Evolutionary conservation across 768 basidiomycete genomes (phyloP).

Genomic region (Pholiota microspora): DNA sequence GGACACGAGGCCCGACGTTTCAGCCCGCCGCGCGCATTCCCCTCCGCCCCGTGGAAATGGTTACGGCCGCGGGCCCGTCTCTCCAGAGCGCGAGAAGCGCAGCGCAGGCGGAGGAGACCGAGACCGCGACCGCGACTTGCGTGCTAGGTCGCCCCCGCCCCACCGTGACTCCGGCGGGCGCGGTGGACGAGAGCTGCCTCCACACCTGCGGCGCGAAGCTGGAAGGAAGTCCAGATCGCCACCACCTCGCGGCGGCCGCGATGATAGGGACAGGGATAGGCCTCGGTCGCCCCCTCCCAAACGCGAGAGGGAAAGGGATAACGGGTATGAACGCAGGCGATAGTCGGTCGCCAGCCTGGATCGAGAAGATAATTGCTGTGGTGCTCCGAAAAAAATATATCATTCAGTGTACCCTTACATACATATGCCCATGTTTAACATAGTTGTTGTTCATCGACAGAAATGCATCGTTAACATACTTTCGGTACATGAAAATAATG

Average conservation of each 20-base stretch:
- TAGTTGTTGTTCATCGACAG: not conserved
- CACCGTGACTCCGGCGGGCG: slow-evolving; percentile 1
- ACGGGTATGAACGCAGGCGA: slow-evolving; percentile 19
- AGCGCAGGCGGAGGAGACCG: slow-evolving; percentile 5
- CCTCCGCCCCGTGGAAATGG: slow-evolving; percentile 16
- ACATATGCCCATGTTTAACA: not conserved
- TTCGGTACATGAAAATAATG: too few species aligned
- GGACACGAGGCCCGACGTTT: slow-evolving; percentile 13
- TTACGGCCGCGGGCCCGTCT: not conserved
- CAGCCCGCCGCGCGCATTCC: slow-evolving; percentile 13
- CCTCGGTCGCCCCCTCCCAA: slow-evolving; percentile 12
- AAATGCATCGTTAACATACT: too few species aligned
- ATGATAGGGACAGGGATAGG: slow-evolving; percentile 13
- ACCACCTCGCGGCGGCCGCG: slow-evolving; percentile 10
- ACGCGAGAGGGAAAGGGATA: slow-evolving; percentile 17
- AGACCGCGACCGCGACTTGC: slow-evolving; percentile 7
- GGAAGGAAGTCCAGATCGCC: slow-evolving; percentile 23
- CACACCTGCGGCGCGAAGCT: slow-evolving; percentile 16
- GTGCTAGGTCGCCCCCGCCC: slow-evolving; percentile 4
- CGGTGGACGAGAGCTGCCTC: slow-evolving; percentile 16
- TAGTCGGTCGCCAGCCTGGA: slow-evolving; percentile 7
- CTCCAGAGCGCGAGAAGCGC: slow-evolving; percentile 7
- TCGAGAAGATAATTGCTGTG: not conserved
- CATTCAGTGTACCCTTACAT: not conserved
- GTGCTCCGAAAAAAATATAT: not conserved